Percentiles rank a stretch among this genome's conserved stretches.
phyloP scores from a whole-genome alignment of 345 rosid genomes.

The Camelina hispida region DNA sequence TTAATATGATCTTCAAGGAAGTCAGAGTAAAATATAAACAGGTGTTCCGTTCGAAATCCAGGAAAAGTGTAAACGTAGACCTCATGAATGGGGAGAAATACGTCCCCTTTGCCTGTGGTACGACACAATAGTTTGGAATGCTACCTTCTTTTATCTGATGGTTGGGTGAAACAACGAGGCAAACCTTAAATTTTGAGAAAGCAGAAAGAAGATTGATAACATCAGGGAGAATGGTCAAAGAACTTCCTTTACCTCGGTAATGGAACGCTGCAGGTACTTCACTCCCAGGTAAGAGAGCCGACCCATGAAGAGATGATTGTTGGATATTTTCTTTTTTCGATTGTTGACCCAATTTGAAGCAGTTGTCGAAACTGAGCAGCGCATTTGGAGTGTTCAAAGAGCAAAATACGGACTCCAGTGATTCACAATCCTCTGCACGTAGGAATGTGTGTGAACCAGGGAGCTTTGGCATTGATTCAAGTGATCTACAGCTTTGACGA shows the following conservation, averaged over 20 bases:
- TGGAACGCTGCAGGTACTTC: neutral
- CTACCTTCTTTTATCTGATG: neutral
- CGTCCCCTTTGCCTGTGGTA: neutral
- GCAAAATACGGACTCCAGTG: neutral
- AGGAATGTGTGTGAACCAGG: neutral
- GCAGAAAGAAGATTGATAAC: neutral
- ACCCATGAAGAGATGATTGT: rapidly evolving
- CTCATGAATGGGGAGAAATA: no score
- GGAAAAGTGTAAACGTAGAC: no score
- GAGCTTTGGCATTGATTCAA: neutral
- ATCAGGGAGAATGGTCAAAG: neutral
- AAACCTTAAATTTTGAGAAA: neutral
- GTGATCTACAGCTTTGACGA: neutral
- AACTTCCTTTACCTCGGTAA: neutral
- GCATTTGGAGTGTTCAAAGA: neutral
- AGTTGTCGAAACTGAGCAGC: neutral
- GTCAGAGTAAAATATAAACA: no score
- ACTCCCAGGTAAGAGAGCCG: neutral
- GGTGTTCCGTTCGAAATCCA: no score
- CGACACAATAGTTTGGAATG: neutral
- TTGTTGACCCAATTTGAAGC: neutral
- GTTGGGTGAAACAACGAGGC: neutral
- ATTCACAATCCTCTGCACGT: rapidly evolving
- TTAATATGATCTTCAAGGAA: no score
- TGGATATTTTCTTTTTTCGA: neutral